Percentiles rank a stretch among this genome's conserved stretches.
Evolutionary conservation across 495 filamentous ascomycete species (phyloP).

Genomic region (Aspergillus incahuasiensis): DNA sequence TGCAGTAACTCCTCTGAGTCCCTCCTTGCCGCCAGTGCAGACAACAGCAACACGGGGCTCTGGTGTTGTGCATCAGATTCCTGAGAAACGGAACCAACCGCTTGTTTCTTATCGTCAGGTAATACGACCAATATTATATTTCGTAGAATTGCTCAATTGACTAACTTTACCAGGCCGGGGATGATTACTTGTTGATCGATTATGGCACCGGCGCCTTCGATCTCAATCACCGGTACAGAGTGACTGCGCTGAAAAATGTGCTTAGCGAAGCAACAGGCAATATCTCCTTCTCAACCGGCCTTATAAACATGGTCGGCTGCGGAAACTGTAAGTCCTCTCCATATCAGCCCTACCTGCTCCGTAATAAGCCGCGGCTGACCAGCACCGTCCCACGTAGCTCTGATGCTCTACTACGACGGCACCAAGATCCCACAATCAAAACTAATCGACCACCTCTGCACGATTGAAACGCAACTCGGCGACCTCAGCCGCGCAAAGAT

Average conservation of each 20-base stretch:
- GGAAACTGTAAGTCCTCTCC: constrained; percentile 31
- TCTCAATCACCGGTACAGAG: constrained; percentile 47
- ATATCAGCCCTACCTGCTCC: not conserved
- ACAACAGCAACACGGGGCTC: constrained; percentile 20
- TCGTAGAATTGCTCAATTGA: not conserved
- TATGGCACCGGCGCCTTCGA: constrained; percentile 48
- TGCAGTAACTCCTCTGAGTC: constrained; percentile 11
- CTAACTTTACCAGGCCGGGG: constrained; percentile 38
- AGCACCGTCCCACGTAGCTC: constrained; percentile 19
- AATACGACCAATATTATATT: not conserved
- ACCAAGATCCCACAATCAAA: constrained; percentile 29
- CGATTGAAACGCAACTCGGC: constrained; percentile 27
- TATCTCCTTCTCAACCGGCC: constrained; percentile 30
- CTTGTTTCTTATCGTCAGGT: constrained; percentile 48
- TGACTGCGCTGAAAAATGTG: constrained; percentile 42
- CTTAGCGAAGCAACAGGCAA: constrained; percentile 28
- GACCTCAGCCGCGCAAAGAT: constrained; percentile 41
- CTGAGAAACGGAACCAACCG: constrained; percentile 35
- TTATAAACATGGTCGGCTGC: constrained; percentile 46
- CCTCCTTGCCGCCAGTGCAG: constrained; percentile 6
- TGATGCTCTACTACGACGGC: constrained; percentile 47
- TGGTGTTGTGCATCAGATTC: constrained; percentile 36
- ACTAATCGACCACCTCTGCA: constrained; percentile 26
- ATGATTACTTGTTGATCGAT: constrained; percentile 51
- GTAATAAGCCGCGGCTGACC: too few species aligned